These are phyloP conservation scores for Aspergillus amoenus DNA, from an alignment of 2,329 filamentous ascomycete species.

Conservation along the genomic window DNA sequence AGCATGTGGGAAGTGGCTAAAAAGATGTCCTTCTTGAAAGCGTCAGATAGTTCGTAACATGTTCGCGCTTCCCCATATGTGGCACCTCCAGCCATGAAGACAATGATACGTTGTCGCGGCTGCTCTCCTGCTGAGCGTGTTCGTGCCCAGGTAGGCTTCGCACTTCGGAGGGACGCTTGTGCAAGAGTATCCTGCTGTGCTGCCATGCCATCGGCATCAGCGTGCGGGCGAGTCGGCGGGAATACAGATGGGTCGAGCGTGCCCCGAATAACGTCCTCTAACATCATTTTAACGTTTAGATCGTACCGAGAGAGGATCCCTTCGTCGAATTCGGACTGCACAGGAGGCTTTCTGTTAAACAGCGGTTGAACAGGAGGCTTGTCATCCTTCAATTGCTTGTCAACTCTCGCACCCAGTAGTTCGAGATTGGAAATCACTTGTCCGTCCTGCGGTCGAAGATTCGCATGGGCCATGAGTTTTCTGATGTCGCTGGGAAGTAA, in stretches of 20 bases:
- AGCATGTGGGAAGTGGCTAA: conserved; percentile 91
- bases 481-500: conserved; percentile 80
- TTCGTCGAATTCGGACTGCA: conserved; percentile 64
- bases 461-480: conserved; percentile 79
- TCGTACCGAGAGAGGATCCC: conserved; percentile 86
- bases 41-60: conserved; percentile 81
- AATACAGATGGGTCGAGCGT: conserved; percentile 66
- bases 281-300: conserved; percentile 75
- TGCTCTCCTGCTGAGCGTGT: conserved; percentile 72
- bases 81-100: conserved; percentile 93
- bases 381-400: conserved; percentile 73
- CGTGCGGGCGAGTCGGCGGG: conserved; percentile 70
- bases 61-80: conserved; percentile 86
- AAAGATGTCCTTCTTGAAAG: conserved; percentile 77
- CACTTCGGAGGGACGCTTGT: conserved; percentile 78
- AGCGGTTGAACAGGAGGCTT: conserved; percentile 65
- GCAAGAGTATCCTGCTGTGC: conserved; percentile 51
- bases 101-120: conserved; percentile 83
- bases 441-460: conserved; percentile 71
- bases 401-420: conserved; percentile 73
- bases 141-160: conserved; percentile 93
- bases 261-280: conserved; percentile 71
- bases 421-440: conserved; percentile 73
- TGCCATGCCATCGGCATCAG: conserved; percentile 45
- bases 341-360: conserved; percentile 66